Evolutionary conservation across 306 rosid genomes (phyloP), one percentile per base, ranked within the genome.

Genomic region (Trifolium repens): DNA sequence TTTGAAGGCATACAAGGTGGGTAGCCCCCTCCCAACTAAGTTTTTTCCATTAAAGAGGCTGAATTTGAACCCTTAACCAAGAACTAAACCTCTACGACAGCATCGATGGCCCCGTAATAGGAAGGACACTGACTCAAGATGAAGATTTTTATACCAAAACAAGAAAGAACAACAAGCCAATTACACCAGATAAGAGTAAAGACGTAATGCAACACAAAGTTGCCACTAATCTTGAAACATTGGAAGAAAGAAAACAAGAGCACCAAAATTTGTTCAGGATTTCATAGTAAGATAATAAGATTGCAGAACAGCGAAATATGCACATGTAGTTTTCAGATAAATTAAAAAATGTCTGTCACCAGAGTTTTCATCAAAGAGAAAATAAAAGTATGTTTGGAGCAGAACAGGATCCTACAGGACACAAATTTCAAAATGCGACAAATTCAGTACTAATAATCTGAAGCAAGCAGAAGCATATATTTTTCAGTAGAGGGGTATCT

Each of bases 401-500:
- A 49, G 15, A 54, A 57, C 39, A 75, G 27, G 53, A 57, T 19
- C 71, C 64, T 19, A 17, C 22, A 49, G 47, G 68, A 75, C 22
- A 57, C 22, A 7, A 19, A 5, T 55, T 57, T 55, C 9, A n/a
- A 52, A 22, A 60, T 16, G 66, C 67, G 43, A 75, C 42, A 30
- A 37, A 74, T 78, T 75, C 78, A 44, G 69, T 61, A 46, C 57
- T 70, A 15, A 19, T 37, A 40, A 55, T n/a, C 26, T 75, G 55
- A 75, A 64, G 81, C 67, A 65, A 42, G 54, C 71, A 40, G 37
- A 67, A 66, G 26, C 73, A 77, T 46, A 76, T 53, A 57, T 12
- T 62, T 61, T 73, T 77, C 42, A 39, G 16, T 16, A 66, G 17
- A 74, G 37, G 61, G 55, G 30, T 30, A 57, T 64, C 66, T 63